Evolutionary conservation across 164 flowering plant genomes (phyloP).

Genomic region (Dillenia turbinata): DNA sequence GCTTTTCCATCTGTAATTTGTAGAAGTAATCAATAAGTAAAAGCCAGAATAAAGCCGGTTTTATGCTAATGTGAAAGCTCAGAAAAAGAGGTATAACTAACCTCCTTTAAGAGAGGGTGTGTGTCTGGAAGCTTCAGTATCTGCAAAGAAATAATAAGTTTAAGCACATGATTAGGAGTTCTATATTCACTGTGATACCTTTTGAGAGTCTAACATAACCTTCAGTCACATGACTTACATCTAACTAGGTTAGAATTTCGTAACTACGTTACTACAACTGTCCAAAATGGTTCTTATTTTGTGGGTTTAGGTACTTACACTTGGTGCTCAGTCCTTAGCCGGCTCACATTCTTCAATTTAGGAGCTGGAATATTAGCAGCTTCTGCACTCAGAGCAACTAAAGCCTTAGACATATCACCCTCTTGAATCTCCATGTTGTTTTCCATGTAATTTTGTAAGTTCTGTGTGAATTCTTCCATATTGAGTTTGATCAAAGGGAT

Average conservation of each 20-base stretch:
- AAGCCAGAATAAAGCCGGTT: background rate
- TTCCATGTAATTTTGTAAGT: constrained; percentile 59
- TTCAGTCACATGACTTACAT: no score
- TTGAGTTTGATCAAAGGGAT: constrained; percentile 85
- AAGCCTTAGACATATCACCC: constrained; percentile 66
- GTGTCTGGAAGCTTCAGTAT: constrained; percentile 94
- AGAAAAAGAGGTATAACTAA: constrained; percentile 27
- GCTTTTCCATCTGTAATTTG: constrained; percentile 55
- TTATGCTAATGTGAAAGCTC: no score
- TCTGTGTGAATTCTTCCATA: constrained; percentile 59
- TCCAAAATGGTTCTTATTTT: no score
- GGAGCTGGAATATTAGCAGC: constrained; percentile 59
- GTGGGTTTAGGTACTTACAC: constrained; percentile 22
- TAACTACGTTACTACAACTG: no score
- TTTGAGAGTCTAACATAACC: no score
- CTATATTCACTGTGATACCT: no score
- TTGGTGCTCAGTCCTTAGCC: constrained; percentile 72
- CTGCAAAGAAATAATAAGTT: constrained; percentile 36
- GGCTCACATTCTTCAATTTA: constrained; percentile 50
- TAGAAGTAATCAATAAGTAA: constrained; percentile 2
- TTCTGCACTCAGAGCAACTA: constrained; percentile 51
- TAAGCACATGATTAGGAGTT: no score
- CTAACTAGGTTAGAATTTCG: no score
- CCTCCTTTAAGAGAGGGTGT: constrained; percentile 81
- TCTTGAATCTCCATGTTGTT: constrained; percentile 63